Base-by-base conservation (phyloP, 495 filamentous ascomycete species). In the Penicillium pulvis region DNA sequence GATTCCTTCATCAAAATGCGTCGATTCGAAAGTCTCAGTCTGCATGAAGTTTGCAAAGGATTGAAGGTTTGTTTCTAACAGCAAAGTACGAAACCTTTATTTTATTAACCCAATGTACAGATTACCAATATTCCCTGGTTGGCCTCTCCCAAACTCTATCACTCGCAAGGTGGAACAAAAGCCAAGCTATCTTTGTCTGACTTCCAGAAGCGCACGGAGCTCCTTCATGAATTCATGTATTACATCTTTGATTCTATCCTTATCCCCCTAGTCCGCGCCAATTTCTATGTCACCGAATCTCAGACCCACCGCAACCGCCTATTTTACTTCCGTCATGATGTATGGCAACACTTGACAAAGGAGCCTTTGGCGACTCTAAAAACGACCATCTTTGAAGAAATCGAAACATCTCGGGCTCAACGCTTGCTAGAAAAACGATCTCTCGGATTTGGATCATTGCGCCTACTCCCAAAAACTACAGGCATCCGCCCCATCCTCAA, bases 261-360 rank as follows among this genome's bases (percentile, higher is more conserved):
- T 17, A 90, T 97, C 59, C 94, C 94, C 7, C 82, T 98, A 1
- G 82, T 98, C 50, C 86, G 91, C 16, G 82, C 83, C 20, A 90
- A 94, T 65, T 98, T 98, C 62, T 91, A 98, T 63, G 90, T 97
- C 24, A 98, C 94, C 1, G 94, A 98, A 70, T 93, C 91, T 2
- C 90, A 85, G 61, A 75, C 79, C 6, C 87, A 97, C 64, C 81
- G 85, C 24, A 91, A 95, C 65, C 85, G 86, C 7, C 75, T 98
- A 1, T 96, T 97, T 71, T 98, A 90, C 75, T 98, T 97, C 63
- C 87, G 93, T 4, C 95, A 98, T 60, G 94, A 98, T 65, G 79
- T 92, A 39, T 98, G 94, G 94, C 82, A 84, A 56, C 80, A 78
- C 16, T 65, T 97, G 44, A 87, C 84, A 9, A 88, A 93, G 60